A percentile compares a stretch with the other conserved stretches of the same genome.
phyloP scores from a whole-genome alignment of 768 basidiomycete genomes.

The Agrocybe praecox region DNA sequence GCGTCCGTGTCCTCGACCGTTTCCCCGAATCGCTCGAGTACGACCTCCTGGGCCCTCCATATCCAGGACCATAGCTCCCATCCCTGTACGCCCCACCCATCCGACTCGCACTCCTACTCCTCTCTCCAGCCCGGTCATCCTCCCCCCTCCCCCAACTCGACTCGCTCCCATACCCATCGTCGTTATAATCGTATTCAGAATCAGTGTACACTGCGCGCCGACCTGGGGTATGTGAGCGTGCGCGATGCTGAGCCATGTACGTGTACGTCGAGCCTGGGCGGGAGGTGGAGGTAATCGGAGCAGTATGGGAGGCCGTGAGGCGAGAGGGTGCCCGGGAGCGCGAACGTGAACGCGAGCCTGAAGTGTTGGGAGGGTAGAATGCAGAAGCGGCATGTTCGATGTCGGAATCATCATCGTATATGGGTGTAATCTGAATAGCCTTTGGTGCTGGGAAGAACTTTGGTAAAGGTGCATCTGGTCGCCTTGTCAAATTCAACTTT shows the following conservation, averaged over 20 bases:
- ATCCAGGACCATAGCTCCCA: not conserved
- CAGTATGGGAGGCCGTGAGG: too few species aligned
- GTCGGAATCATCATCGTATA: slow-evolving; percentile 18
- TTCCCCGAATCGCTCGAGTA: not conserved
- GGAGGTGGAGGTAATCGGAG: too few species aligned
- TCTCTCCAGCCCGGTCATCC: not conserved
- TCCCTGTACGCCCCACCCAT: too few species aligned
- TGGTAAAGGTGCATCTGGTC: slow-evolving; percentile 23
- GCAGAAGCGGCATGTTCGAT: too few species aligned
- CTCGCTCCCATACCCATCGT: not conserved
- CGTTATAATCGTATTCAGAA: slow-evolving; percentile 9
- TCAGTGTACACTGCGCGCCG: slow-evolving; percentile 11
- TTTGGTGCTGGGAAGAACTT: slow-evolving; percentile 24
- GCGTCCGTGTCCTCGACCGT: not conserved
- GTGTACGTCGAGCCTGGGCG: too few species aligned
- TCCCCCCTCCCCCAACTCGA: slow-evolving; percentile 1
- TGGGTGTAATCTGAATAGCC: slow-evolving; percentile 24
- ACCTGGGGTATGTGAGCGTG: not conserved
- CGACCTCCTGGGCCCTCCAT: not conserved
- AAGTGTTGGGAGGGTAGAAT: too few species aligned
- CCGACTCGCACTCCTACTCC: not conserved
- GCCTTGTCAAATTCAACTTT: slow-evolving; percentile 5
- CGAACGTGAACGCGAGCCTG: too few species aligned
- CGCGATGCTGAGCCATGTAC: slow-evolving; percentile 1
- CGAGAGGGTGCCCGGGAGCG: too few species aligned